A percentile compares a stretch with the other conserved stretches of the same genome.
Conservation (phyloP, 768 basidiomycete species). For the Leccinum truebloodii region DNA sequence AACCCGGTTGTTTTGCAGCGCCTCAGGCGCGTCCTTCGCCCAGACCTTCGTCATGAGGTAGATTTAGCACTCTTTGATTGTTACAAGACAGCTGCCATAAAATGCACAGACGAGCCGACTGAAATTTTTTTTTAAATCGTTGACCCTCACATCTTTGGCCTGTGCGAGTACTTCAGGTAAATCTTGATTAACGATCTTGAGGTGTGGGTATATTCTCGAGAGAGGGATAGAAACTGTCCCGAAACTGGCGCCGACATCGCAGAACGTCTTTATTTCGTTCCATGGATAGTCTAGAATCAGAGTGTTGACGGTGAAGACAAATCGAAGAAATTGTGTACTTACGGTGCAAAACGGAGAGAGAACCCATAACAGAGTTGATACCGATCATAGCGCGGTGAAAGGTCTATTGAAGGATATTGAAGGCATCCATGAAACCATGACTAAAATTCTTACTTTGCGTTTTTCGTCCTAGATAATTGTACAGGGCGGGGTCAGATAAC, state of each 20-base stretch:
- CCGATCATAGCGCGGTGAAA: constrained; percentile 30
- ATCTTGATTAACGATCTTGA: constrained; percentile 31
- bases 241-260: constrained; percentile 32
- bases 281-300: constrained; percentile 25
- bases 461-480: constrained; percentile 10
- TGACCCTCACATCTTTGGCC: constrained; percentile 20
- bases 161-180: constrained; percentile 28
- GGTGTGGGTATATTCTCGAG: constrained; percentile 26
- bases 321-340: neutral
- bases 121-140: neutral
- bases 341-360: constrained; percentile 26
- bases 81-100: neutral
- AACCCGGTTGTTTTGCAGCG: neutral
- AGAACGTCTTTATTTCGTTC: constrained; percentile 26
- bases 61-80: neutral
- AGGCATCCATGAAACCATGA: neutral
- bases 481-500: neutral
- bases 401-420: constrained; percentile 13
- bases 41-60: neutral
- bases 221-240: constrained; percentile 31
- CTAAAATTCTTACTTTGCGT: constrained; percentile 11
- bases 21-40: neutral
- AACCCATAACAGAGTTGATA: constrained; percentile 19
- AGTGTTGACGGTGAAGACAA: neutral
- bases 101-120: neutral